Percentiles rank a stretch among this genome's conserved stretches.
Conservation (phyloP, 139 green algal species). For the Tetradesmus obliquus region DNA sequence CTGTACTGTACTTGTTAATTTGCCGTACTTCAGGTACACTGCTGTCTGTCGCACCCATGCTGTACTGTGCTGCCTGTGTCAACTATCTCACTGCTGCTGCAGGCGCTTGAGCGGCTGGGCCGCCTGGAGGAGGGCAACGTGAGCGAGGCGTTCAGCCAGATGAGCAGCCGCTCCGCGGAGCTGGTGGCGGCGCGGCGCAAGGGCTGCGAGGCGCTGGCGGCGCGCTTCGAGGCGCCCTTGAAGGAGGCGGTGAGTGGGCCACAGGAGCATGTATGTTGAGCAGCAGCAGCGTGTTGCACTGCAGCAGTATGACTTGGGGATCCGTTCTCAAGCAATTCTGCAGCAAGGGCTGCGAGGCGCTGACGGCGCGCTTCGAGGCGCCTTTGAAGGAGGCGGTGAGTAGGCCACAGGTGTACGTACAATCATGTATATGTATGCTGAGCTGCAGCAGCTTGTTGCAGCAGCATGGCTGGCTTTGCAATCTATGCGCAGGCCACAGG, state of each 20-base stretch:
- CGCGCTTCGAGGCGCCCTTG: slow-evolving; percentile 87
- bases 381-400: slow-evolving; percentile 85
- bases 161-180: slow-evolving; percentile 41
- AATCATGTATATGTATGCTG: too few species aligned
- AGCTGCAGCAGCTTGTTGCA: too few species aligned
- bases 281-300: too few species aligned
- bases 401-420: not conserved
- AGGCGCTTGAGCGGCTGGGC: slow-evolving; percentile 41
- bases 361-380: slow-evolving; percentile 78
- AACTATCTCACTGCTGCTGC: not conserved
- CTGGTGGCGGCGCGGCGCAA: slow-evolving; percentile 30
- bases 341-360: not conserved
- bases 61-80: not conserved
- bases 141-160: slow-evolving; percentile 59
- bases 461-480: too few species aligned
- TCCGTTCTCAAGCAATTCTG: slow-evolving; percentile 30
- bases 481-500: too few species aligned
- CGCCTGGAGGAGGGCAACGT: slow-evolving; percentile 57
- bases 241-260: slow-evolving; percentile 71
- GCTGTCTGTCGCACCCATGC: not conserved
- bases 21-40: too few species aligned
- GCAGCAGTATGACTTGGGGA: slow-evolving; percentile 49
- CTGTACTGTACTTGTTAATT: not conserved
- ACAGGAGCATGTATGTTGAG: not conserved
- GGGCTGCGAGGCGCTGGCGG: slow-evolving; percentile 47